Evolutionary conservation across 768 basidiomycete species (phyloP).

Genomic region (Leccinellum rugosiceps): DNA sequence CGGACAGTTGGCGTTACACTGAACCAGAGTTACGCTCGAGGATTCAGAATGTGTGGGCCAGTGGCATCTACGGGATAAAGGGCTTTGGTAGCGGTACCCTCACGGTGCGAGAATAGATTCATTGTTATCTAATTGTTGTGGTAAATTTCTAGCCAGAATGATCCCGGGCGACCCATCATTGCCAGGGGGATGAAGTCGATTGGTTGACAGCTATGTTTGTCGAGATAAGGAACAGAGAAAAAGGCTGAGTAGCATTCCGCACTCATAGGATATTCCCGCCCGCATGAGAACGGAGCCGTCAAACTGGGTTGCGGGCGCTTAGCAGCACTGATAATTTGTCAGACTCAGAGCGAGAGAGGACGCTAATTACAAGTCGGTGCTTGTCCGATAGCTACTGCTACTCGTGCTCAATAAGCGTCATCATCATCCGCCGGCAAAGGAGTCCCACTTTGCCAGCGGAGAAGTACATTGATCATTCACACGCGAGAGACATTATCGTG

Average conservation of each 20-base stretch:
- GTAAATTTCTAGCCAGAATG: not conserved
- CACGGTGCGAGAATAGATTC: too few species aligned
- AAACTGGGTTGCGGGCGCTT: not conserved
- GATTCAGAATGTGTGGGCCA: too few species aligned
- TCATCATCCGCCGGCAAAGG: constrained; percentile 3
- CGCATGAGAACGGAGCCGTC: not conserved
- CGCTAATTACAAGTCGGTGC: not conserved
- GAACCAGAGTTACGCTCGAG: not conserved
- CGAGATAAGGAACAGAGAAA: not conserved
- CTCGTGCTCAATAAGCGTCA: constrained; percentile 3
- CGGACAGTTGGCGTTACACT: not conserved
- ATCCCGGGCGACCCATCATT: not conserved
- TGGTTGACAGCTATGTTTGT: not conserved
- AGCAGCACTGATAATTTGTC: not conserved
- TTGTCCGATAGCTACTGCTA: not conserved
- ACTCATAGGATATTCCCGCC: not conserved
- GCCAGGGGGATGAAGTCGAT: not conserved
- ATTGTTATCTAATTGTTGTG: too few species aligned
- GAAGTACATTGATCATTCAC: not conserved
- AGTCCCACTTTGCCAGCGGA: not conserved
- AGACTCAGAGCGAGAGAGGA: not conserved
- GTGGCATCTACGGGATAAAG: too few species aligned
- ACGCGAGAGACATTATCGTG: not conserved
- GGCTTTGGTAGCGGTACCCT: too few species aligned
- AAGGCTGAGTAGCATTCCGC: not conserved